Percentiles rank a stretch among this genome's conserved stretches.
Conservation (phyloP, 2,329 filamentous ascomycete species). For the Laburnicola sp. region DNA sequence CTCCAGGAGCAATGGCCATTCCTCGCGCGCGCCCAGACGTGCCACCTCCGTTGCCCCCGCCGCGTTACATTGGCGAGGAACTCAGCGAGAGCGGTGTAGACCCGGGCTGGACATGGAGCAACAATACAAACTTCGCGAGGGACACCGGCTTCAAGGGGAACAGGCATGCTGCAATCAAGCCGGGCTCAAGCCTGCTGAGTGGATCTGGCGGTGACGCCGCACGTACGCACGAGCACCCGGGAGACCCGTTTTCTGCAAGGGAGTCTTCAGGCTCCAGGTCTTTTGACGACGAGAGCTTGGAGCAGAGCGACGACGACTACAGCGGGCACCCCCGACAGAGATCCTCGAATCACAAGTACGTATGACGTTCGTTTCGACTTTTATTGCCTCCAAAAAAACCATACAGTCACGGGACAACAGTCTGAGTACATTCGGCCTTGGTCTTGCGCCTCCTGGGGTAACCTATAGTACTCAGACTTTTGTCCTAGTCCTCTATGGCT, state of each 20-base stretch:
- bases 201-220: constrained; percentile 25
- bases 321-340: constrained; percentile 38
- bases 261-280: constrained; percentile 46
- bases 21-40: constrained; percentile 59
- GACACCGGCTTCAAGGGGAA: constrained; percentile 52
- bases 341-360: constrained; percentile 50
- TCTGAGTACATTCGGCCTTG: too few relatives aligned
- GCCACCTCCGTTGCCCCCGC: constrained; percentile 65
- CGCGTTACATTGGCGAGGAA: constrained; percentile 61
- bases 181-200: constrained; percentile 52
- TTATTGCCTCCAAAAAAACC: background rate
- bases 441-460: too few relatives aligned
- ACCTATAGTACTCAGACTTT: too few relatives aligned
- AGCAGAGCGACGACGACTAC: constrained; percentile 45
- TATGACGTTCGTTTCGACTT: constrained; percentile 1
- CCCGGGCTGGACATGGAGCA: constrained; percentile 65
- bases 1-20: constrained; percentile 63
- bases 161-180: constrained; percentile 50
- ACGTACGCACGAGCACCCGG: constrained; percentile 30
- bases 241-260: constrained; percentile 40
- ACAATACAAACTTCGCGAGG: constrained; percentile 61
- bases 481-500: background rate
- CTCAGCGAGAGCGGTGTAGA: constrained; percentile 59
- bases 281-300: constrained; percentile 39
- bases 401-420: too few relatives aligned